phyloP scores from a whole-genome alignment of 768 basidiomycete genomes.

The Termitomyces sp. region DNA sequence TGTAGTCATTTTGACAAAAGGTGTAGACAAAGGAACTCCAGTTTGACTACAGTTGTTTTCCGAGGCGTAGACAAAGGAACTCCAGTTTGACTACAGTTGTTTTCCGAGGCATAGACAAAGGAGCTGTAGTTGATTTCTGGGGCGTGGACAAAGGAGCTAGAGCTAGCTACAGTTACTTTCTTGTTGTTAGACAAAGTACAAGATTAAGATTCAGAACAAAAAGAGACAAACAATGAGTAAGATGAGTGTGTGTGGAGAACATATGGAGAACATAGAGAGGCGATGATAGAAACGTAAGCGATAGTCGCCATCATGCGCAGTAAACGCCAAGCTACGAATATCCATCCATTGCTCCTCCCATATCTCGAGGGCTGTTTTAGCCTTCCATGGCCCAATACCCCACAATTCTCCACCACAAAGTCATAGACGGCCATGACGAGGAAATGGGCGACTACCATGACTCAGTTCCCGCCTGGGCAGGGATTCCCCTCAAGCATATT shows the following conservation, averaged over 20 bases:
- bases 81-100: no score
- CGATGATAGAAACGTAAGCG: slow-evolving; percentile 6
- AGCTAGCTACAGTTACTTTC: background rate
- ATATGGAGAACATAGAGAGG: background rate
- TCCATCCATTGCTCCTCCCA: background rate
- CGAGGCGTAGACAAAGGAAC: background rate
- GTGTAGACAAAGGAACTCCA: background rate
- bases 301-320: slow-evolving; percentile 12
- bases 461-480: slow-evolving; percentile 54
- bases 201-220: background rate
- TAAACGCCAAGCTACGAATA: slow-evolving; percentile 1
- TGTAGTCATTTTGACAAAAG: background rate
- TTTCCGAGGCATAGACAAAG: background rate
- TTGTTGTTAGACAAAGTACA: background rate
- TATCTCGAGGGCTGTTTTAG: slow-evolving; percentile 9
- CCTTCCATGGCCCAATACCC: slow-evolving; percentile 15
- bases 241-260: no score
- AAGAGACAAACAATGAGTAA: background rate
- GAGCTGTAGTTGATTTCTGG: no score
- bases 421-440: slow-evolving; percentile 34
- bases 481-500: slow-evolving; percentile 76
- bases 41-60: no score
- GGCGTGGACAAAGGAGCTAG: no score
- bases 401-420: slow-evolving; percentile 15
- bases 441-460: slow-evolving; percentile 36